phyloP scores from a whole-genome alignment of 2,329 filamentous ascomycete species.

The Penicillium sp. region DNA sequence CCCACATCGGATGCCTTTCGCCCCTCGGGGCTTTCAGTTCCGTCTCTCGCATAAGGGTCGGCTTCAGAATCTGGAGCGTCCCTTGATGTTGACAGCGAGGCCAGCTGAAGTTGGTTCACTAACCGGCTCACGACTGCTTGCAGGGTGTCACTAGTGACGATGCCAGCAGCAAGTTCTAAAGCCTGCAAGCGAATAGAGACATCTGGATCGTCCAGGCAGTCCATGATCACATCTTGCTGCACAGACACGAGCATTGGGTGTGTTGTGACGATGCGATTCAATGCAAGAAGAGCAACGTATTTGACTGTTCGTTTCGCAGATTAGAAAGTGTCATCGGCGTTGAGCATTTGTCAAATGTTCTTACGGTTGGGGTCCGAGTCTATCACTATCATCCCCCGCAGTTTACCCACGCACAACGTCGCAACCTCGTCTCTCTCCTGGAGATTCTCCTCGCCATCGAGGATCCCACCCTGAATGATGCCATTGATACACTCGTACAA shows the following conservation, averaged over 20 bases:
- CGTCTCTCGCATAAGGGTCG: slow-evolving; percentile 19
- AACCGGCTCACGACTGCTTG: slow-evolving; percentile 80
- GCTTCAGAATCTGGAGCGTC: slow-evolving; percentile 33
- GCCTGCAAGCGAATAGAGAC: slow-evolving; percentile 94
- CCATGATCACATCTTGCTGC: slow-evolving; percentile 93
- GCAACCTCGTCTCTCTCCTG: slow-evolving; percentile 89
- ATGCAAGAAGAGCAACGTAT: slow-evolving; percentile 92
- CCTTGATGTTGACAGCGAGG: slow-evolving; percentile 59
- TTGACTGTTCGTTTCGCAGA: slow-evolving; percentile 61
- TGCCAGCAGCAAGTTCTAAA: slow-evolving; percentile 84
- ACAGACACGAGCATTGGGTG: slow-evolving; percentile 85
- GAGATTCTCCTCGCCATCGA: slow-evolving; percentile 76
- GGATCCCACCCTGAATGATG: slow-evolving; percentile 92
- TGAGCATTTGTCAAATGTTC: slow-evolving; percentile 33
- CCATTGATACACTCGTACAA: slow-evolving; percentile 98
- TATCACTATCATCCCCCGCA: slow-evolving; percentile 89
- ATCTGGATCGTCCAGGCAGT: slow-evolving; percentile 92
- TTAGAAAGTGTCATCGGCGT: slow-evolving; percentile 3
- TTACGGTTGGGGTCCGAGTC: slow-evolving; percentile 90
- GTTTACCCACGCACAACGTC: slow-evolving; percentile 83
- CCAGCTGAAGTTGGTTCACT: slow-evolving; percentile 75
- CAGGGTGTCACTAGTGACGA: slow-evolving; percentile 87
- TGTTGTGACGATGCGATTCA: slow-evolving; percentile 88
- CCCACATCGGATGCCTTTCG: slow-evolving; percentile 26
- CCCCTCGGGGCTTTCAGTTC: slow-evolving; percentile 1